phyloP scores from a whole-genome alignment of 2,329 filamentous ascomycete species.

The Basipetospora sp. region DNA sequence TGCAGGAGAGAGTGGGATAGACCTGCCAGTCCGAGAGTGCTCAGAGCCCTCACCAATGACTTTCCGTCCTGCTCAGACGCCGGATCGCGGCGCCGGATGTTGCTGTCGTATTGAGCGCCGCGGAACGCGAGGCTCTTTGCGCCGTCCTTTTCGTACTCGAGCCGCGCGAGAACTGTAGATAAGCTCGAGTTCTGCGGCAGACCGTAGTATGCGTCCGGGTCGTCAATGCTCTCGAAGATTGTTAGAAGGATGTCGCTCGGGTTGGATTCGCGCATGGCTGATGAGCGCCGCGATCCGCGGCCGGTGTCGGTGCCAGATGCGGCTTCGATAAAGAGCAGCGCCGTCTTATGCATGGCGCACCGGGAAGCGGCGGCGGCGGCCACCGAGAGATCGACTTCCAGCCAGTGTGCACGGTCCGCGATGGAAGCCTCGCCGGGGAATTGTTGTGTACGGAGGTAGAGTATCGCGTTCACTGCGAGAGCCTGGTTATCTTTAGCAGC shows the following conservation, averaged over 20 bases:
- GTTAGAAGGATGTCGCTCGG: conserved; percentile 57
- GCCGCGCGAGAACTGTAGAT: conserved; percentile 59
- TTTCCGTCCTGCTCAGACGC: conserved; percentile 45
- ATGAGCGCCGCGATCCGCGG: conserved; percentile 52
- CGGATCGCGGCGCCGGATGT: conserved; percentile 49
- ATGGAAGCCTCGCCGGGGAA: conserved; percentile 62
- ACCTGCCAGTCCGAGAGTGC: conserved; percentile 68
- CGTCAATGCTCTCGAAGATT: conserved; percentile 85
- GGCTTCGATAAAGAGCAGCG: conserved; percentile 67
- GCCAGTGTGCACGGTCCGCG: conserved; percentile 67
- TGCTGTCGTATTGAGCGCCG: conserved; percentile 78
- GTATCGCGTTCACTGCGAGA: conserved; percentile 60
- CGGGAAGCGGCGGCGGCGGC: conserved; percentile 57
- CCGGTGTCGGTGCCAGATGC: conserved; percentile 29
- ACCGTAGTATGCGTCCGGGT: conserved; percentile 92
- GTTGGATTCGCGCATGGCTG: conserved; percentile 34
- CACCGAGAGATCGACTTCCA: conserved; percentile 62
- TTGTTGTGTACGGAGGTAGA: conserved; percentile 77
- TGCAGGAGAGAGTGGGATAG: conserved; percentile 68
- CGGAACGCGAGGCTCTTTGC: conserved; percentile 79
- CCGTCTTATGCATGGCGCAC: conserved; percentile 77
- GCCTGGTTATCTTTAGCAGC: conserved; percentile 47
- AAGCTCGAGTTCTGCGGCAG: conserved; percentile 66
- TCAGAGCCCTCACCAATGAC: conserved; percentile 62
- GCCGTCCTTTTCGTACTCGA: conserved; percentile 83